phyloP scores from a whole-genome alignment of 2,329 filamentous ascomycete genomes.

The Tolypocladium guangdongense region DNA sequence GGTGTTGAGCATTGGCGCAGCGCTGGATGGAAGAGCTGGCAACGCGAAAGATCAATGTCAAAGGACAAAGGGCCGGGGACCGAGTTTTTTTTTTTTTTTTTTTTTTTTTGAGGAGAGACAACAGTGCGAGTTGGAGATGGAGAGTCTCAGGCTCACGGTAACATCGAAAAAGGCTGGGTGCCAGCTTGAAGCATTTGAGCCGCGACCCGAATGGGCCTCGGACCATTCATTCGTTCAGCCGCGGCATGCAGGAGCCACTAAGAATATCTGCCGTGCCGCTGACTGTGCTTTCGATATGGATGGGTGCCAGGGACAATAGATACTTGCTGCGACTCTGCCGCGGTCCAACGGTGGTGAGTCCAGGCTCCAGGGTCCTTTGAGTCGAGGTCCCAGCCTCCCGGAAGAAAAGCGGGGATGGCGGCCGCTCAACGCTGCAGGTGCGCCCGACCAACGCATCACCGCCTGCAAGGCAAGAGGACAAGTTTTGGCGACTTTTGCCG shows the following conservation, averaged over 20 bases:
- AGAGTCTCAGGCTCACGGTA: neutral
- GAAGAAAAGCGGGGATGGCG: slow-evolving; percentile 2
- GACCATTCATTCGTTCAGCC: neutral
- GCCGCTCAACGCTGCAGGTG: slow-evolving; percentile 1
- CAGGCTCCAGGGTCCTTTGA: neutral
- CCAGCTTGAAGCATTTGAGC: neutral
- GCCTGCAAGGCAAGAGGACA: neutral
- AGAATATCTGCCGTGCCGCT: too few relatives aligned
- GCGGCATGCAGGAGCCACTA: neutral
- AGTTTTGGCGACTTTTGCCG: neutral
- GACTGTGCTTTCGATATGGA: neutral
- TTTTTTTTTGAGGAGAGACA: too few relatives aligned
- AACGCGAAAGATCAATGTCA: too few relatives aligned
- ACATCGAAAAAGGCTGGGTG: neutral
- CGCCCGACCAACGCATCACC: slow-evolving; percentile 2
- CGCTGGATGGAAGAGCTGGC: too few relatives aligned
- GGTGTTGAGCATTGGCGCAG: too few relatives aligned
- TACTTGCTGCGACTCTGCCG: too few relatives aligned
- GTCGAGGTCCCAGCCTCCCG: slow-evolving; percentile 3
- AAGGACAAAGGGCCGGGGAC: too few relatives aligned
- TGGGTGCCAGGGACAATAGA: neutral
- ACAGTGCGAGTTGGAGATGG: too few relatives aligned
- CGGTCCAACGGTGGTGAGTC: too few relatives aligned
- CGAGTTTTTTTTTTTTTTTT: too few relatives aligned
- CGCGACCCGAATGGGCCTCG: neutral